Percentiles rank a stretch among this genome's conserved stretches.
phyloP scores from a whole-genome alignment of 768 basidiomycete genomes.

The Psilocybe sp. region DNA sequence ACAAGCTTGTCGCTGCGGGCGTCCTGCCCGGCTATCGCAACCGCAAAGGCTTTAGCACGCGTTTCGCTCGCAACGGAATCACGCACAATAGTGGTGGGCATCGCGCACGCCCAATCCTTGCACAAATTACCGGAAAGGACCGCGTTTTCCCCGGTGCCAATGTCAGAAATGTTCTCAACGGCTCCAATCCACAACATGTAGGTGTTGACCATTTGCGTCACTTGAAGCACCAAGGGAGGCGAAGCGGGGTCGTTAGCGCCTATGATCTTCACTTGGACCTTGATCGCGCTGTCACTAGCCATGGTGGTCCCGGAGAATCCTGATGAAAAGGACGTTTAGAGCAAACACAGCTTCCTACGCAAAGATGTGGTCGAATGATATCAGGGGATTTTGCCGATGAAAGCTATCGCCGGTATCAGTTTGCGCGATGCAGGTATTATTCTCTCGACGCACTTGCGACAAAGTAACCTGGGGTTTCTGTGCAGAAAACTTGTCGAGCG shows the following conservation, averaged over 20 bases:
- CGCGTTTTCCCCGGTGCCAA: slow-evolving; percentile 46
- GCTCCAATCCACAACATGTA: slow-evolving; percentile 83
- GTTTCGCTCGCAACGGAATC: not conserved
- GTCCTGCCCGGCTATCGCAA: slow-evolving; percentile 28
- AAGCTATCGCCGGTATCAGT: too few species aligned
- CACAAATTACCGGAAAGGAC: slow-evolving; percentile 54
- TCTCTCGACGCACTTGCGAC: too few species aligned
- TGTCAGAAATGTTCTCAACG: slow-evolving; percentile 37
- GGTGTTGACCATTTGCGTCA: slow-evolving; percentile 64
- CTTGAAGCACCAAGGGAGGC: slow-evolving; percentile 62
- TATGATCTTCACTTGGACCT: slow-evolving; percentile 47
- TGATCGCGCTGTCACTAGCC: slow-evolving; percentile 13
- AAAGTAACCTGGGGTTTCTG: too few species aligned
- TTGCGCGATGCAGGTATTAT: too few species aligned
- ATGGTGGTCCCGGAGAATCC: slow-evolving; percentile 3
- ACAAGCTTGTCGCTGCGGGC: slow-evolving; percentile 58
- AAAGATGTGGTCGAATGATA: too few species aligned
- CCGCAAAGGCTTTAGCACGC: slow-evolving; percentile 4
- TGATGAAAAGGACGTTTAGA: too few species aligned
- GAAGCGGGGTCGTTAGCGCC: slow-evolving; percentile 45
- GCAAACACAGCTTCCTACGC: too few species aligned
- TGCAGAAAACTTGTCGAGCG: too few species aligned
- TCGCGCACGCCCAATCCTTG: slow-evolving; percentile 81
- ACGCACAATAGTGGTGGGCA: slow-evolving; percentile 53
- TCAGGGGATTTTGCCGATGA: too few species aligned